Evolutionary conservation across 805 yeast species (phyloP).

Genomic region (Ogataea salicorniae): DNA sequence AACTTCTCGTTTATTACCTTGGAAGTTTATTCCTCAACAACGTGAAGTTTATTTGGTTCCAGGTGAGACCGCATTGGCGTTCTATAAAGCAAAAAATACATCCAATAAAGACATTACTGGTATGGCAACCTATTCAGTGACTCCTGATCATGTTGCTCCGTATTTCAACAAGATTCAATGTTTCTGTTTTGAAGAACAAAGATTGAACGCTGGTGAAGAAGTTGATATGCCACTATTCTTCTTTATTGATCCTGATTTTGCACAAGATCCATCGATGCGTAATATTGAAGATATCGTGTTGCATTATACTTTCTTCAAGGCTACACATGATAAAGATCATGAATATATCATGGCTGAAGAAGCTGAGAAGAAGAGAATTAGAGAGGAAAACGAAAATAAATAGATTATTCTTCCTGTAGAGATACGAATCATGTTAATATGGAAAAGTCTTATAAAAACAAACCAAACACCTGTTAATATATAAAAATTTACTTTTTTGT

Average conservation of each 20-base stretch:
- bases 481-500: background rate
- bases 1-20: slow-evolving; percentile 83
- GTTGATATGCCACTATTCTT: slow-evolving; percentile 98
- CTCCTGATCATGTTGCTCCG: slow-evolving; percentile 95
- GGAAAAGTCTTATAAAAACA: background rate
- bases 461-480: background rate
- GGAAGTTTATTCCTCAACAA: slow-evolving; percentile 94
- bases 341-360: slow-evolving; percentile 22
- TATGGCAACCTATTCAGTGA: slow-evolving; percentile 96
- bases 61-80: slow-evolving; percentile 96
- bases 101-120: slow-evolving; percentile 91
- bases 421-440: background rate
- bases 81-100: slow-evolving; percentile 84
- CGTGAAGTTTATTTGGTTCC: slow-evolving; percentile 89
- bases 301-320: slow-evolving; percentile 88
- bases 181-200: slow-evolving; percentile 96
- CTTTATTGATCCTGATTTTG: slow-evolving; percentile 94
- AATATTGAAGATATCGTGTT: slow-evolving; percentile 84
- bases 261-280: slow-evolving; percentile 87
- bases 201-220: slow-evolving; percentile 90
- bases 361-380: slow-evolving; percentile 5
- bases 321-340: slow-evolving; percentile 32
- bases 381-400: background rate
- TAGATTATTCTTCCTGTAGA: background rate
- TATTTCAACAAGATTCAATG: slow-evolving; percentile 97